These are phyloP conservation scores for Sporothrix dimorphospora DNA, from an alignment of 2,329 filamentous ascomycete genomes.

Conservation along the genomic window DNA sequence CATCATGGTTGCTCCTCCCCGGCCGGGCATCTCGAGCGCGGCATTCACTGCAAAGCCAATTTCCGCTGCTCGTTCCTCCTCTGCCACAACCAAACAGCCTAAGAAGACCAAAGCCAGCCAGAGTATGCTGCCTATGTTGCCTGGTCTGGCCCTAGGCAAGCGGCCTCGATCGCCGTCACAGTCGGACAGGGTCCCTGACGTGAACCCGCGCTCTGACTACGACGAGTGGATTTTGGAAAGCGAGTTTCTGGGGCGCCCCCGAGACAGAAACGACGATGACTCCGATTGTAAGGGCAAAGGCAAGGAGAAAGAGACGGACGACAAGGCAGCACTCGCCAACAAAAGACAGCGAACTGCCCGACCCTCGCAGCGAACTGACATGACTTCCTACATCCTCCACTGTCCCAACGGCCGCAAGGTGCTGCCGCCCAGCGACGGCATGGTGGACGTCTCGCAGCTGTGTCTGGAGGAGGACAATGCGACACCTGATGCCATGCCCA, in stretches of 20 bases:
- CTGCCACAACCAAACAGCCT: too few species aligned
- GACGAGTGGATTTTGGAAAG: background rate
- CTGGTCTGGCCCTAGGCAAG: background rate
- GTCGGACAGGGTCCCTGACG: background rate
- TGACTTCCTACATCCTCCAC: background rate
- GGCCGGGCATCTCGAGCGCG: background rate
- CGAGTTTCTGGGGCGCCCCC: background rate
- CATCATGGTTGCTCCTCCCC: constrained; percentile 7
- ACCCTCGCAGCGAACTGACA: background rate
- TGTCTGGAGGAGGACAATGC: background rate
- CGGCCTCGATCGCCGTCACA: background rate
- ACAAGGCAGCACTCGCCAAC: too few species aligned
- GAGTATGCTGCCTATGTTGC: background rate
- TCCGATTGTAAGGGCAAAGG: background rate
- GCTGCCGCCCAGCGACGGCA: background rate
- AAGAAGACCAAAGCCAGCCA: background rate
- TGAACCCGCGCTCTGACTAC: background rate
- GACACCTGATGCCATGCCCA: background rate
- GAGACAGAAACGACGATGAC: background rate
- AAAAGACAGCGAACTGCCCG: background rate
- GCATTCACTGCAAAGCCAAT: background rate
- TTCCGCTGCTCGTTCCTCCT: background rate
- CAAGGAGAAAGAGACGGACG: background rate
- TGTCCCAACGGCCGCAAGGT: background rate
- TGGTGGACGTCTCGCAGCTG: background rate